Base-by-base conservation (phyloP, 1,284 basidiomycete species). In the Puccinia sorghi region DNA sequence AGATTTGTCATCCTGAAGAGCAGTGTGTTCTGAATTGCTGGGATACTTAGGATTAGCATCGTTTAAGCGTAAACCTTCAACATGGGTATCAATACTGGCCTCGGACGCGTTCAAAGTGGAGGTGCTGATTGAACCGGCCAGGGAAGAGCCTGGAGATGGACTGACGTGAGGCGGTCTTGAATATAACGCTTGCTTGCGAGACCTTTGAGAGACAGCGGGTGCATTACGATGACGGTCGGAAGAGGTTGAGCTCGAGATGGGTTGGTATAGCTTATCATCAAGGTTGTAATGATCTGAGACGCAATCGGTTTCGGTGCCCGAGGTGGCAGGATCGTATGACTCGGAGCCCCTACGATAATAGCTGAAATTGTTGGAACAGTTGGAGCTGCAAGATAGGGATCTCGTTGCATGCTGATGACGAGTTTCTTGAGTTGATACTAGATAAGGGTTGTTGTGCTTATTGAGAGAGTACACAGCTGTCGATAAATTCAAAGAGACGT, bases 181-280 rank as follows among this genome's bases (percentile, higher is more conserved):
- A 56, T 79, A 64, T 0, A 79, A 27, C 13, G 76, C 76, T 72
- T 79, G 67, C 63, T 72, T 79, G 17, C 76, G 67, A 11, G 76
- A 79, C 8, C 76, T 61, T 41, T 79, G 76, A 39, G 25, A 63
- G 43, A 57, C 57, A 37, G 41, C 64, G 4, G 64, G 63, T 39
- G 73, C 54, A 37, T 54, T 67, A 17, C 73, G 73, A 67, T 52
- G 54, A 12, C 37, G 54, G 13, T 48, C 32, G 43, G 39, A 57
- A 4, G 57, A 64, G 5, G 56, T 27, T 25, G 67, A 15, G 22
- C 7, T 52, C 48, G 57, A 59, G 41, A 64, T 46, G 25, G 48
- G 22, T 32, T 52, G 20, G 27, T 39, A 39, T 39, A 22, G 17
- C 11, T 57, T 12, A 17, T 41, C 39, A 4, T 46, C 63, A n/a